Base-by-base conservation (phyloP, 176 grass and related monocot species). In the Pontederia crassipes region DNA sequence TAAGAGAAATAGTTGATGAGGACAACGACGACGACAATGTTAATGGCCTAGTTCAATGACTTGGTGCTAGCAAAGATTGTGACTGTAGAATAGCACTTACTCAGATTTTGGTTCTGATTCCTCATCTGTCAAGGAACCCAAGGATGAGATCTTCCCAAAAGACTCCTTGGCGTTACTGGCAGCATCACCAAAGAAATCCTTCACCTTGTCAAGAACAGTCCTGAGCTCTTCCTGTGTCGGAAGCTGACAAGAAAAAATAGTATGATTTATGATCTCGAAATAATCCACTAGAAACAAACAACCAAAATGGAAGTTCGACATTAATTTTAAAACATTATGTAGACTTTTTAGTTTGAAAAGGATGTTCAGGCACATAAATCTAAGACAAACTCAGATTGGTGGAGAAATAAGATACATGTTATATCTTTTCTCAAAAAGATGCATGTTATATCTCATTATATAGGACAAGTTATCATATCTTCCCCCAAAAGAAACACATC, bases 191-290 rank as follows among this genome's bases (percentile, higher is more conserved):
- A 98, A 81, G 79, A 98, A 89, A 54, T 92, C 81, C 69, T 79
- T 98, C 81, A 88, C 87, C 81, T 98, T 98, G 71, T 92, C 87
- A 29, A 86, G 72, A 2, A 98, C 93, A 40, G 84, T 83, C 72
- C 86, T 92, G 48, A 98, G 78, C 67, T 98, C 93, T 52, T 98
- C 93, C 80, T 83, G 83, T 72, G 76, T 83, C 8, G 88, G 93
- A 49, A 98, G 81, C 93, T 98, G 87, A 72, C 75, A 68, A 17
- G 72, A n/a, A 45, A 71, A 56, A 4, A 55, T 2, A 17, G 2
- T 56, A 11, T 40, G 32, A 3, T 40, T 40, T 7, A 3, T 40
- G 32, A 40, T 40, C 32, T 40, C 32, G 6, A 40, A 7, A 40
- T 40, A 40, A 4, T 40, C 32, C 6, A 13, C 6, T n/a, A n/a